Evolutionary conservation across 1,139 yeast genomes (phyloP).

Genomic region (Debaryomycetaceae sp.): DNA sequence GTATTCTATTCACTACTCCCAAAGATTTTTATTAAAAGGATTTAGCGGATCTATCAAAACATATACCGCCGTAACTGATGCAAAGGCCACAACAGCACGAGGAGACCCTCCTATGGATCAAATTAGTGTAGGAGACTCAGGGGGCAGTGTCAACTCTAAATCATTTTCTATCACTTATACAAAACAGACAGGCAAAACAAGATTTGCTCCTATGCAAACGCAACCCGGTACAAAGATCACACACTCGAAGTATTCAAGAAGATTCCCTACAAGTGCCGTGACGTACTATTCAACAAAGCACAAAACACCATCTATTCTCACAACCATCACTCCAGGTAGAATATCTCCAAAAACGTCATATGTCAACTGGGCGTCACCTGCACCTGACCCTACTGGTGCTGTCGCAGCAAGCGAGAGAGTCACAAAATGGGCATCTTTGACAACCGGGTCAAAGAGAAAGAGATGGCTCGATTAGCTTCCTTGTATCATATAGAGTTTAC

Average conservation of each 20-base stretch:
- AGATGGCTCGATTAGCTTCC: conserved; percentile 29
- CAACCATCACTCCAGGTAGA: conserved; percentile 85
- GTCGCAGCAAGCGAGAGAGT: conserved; percentile 42
- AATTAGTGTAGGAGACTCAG: conserved; percentile 26
- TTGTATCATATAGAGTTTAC: neutral
- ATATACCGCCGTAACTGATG: conserved; percentile 13
- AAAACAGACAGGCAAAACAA: conserved; percentile 66
- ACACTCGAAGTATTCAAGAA: conserved; percentile 58
- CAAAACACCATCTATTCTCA: conserved; percentile 42
- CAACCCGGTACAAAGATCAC: conserved; percentile 77
- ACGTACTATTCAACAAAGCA: conserved; percentile 47
- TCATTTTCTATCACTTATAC: conserved; percentile 59
- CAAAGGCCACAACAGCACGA: conserved; percentile 20
- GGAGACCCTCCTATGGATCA: conserved; percentile 29
- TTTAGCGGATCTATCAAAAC: conserved; percentile 60
- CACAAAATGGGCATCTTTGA: conserved; percentile 32
- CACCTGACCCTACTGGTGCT: conserved; percentile 57
- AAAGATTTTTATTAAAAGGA: conserved; percentile 60
- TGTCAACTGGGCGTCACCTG: conserved; percentile 65
- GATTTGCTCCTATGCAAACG: conserved; percentile 88
- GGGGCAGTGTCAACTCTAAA: conserved; percentile 19
- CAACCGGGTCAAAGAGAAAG: conserved; percentile 33
- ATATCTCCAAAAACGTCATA: conserved; percentile 63
- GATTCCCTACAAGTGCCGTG: conserved; percentile 65
- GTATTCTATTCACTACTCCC: conserved; percentile 66